These are phyloP conservation scores for Sarcodon sp. DNA, from an alignment of 768 basidiomycete genomes.

Conservation along the genomic window DNA sequence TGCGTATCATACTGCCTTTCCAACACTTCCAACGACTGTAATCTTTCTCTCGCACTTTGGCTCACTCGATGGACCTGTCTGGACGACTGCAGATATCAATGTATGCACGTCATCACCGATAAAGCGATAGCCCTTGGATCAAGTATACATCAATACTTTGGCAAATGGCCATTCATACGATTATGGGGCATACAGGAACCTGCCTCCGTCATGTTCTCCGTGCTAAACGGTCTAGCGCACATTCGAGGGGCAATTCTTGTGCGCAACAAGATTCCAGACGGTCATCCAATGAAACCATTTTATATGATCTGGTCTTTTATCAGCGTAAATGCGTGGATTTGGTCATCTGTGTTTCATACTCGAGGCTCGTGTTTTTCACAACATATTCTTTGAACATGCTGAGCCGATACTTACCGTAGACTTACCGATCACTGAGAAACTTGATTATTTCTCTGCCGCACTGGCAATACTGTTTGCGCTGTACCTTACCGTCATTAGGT, in stretches of 20 bases:
- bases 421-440: slow-evolving; percentile 66
- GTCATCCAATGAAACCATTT: slow-evolving; percentile 58
- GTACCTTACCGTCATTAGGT: slow-evolving; percentile 64
- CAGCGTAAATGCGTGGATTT: slow-evolving; percentile 86
- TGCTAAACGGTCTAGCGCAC: slow-evolving; percentile 78
- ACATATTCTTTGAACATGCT: slow-evolving; percentile 2
- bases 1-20: slow-evolving; percentile 23
- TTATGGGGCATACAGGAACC: slow-evolving; percentile 89
- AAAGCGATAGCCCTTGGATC: slow-evolving; percentile 27
- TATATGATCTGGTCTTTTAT: slow-evolving; percentile 55
- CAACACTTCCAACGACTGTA: slow-evolving; percentile 11
- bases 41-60: slow-evolving; percentile 40
- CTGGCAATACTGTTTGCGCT: slow-evolving; percentile 72
- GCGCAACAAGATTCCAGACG: slow-evolving; percentile 28
- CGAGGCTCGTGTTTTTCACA: slow-evolving; percentile 45
- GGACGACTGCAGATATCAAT: slow-evolving; percentile 82
- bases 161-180: slow-evolving; percentile 96
- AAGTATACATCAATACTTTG: slow-evolving; percentile 68
- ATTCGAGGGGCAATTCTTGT: slow-evolving; percentile 41
- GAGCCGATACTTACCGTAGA: slow-evolving; percentile 31
- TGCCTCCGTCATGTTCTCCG: slow-evolving; percentile 78
- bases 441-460: slow-evolving; percentile 95
- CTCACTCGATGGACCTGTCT: slow-evolving; percentile 78
- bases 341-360: slow-evolving; percentile 87
- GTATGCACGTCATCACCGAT: slow-evolving; percentile 73